Base-by-base conservation (phyloP, 768 basidiomycete species). In the Cystofilobasidium ferigula region DNA sequence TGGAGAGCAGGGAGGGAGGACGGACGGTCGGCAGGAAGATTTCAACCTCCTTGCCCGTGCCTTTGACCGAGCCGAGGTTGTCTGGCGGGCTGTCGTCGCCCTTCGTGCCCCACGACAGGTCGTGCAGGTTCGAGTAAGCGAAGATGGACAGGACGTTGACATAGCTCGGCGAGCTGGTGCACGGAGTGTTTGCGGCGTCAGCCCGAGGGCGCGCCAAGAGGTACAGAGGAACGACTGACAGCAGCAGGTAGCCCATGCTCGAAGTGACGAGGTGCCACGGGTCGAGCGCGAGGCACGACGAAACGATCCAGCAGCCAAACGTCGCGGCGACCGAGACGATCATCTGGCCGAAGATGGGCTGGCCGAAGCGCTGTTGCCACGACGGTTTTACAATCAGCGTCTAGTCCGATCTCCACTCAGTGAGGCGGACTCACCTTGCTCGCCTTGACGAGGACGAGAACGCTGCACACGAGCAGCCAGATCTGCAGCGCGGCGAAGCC, bases 191-290 rank as follows among this genome's bases (percentile, higher is more conserved):
- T 5, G 8, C 13, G 9, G 45, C 45, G 24, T 35, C 32, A 48
- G 42, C 38, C 40, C 48, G 45, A 35, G 14, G 14, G n/a, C 32
- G 36, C 7, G 48, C n/a, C 16, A 6, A 26, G 16, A 24, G 18
- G n/a, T 30, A 9, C 2, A 65, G 56, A 59, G 42, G 38, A 30
- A 48, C 40, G 74, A 84, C 32, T 72, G 53, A 77, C 74, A 95
- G 81, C 24, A 97, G 78, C 72, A 97, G 76, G 73, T 95, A 99
- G 58, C 89, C 90, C 18, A 85, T 71, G 72, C 92, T 91, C 71
- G 88, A 91, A 12, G 93, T 97, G 69, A 95, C 57, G 79, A 98
- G 84, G 77, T 98, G 94, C 89, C 90, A 93, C 5, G 95, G 93
- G 76, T 99, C 95, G 64, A 93, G 82, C 0, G 90, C 89, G 45